Evolutionary conservation across 768 basidiomycete species (phyloP), one percentile per base, ranked within the genome.

Genomic region (Panaeolus papilionaceus): DNA sequence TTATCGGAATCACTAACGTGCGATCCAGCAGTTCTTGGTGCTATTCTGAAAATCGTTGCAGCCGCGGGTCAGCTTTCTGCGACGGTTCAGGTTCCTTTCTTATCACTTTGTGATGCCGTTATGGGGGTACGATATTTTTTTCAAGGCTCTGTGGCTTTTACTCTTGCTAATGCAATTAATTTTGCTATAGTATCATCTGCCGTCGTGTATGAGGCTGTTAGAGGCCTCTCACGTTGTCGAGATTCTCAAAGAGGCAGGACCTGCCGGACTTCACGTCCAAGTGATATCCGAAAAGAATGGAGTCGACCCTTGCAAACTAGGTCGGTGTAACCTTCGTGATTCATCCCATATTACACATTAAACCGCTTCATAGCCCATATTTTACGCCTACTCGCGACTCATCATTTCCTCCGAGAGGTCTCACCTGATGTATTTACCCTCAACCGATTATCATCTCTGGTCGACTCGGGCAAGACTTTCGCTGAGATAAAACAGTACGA

Each of bases 341-440:
- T 37, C 45, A 18, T 20, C 11, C 61, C 42, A 9, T 16, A 11
- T 37, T 33, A 37, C n/a, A 18, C 37, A 23, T 16, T 14, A 33
- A 28, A n/a, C 38, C 65, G 12, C 64, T 18, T 23, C 70, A 4
- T 45, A 93, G 92, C 88, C 4, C 93, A 93, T 72, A 84, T 87
- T 39, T 84, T 95, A 45, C 89, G 93, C 51, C 82, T 93, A 26
- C 84, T 94, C 54, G 92, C 92, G 11, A 92, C 92, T 0, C 91
- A 93, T 73, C 92, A 94, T 75, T 85, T 94, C 64, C 81, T 92
- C 38, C 82, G 84, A 47, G 93, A 95, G 76, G 81, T 86, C 3
- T 81, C 84, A 10, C 92, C 92, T 3, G 85, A 93, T 72, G 87
- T 89, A 5, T 95, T 94, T 71, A 82, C 91, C 8, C 83, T 87